A percentile compares a stretch with the other conserved stretches of the same genome.
Conservation (phyloP, 495 filamentous ascomycete genomes). For the Xylaria venustula region DNA sequence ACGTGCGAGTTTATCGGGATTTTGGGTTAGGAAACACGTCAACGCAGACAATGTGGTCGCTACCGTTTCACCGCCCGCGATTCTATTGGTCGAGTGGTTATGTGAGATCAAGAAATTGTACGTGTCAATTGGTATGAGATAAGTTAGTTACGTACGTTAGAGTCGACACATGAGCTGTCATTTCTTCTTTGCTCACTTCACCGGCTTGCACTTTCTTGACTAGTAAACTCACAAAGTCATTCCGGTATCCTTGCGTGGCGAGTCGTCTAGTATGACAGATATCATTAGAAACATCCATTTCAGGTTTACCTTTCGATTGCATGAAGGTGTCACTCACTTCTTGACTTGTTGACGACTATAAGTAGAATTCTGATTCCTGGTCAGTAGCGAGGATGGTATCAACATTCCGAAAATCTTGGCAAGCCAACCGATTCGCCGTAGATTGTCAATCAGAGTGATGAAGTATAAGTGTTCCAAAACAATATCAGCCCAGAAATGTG, state of each 20-base stretch:
- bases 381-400: background rate
- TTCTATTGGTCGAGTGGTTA: background rate
- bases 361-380: background rate
- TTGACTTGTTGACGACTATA: background rate
- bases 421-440: background rate
- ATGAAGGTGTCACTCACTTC: too few species aligned
- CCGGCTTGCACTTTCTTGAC: constrained; percentile 20
- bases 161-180: constrained; percentile 23
- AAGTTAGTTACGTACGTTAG: constrained; percentile 16
- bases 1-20: constrained; percentile 28
- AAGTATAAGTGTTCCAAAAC: background rate
- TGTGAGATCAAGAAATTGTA: too few species aligned
- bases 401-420: background rate
- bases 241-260: background rate
- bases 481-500: background rate
- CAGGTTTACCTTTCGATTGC: too few species aligned
- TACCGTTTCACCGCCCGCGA: constrained; percentile 50
- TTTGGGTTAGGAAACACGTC: constrained; percentile 38
- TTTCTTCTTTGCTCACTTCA: constrained; percentile 20
- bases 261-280: too few species aligned
- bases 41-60: constrained; percentile 45
- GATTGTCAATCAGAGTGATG: constrained; percentile 9
- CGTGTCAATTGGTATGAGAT: background rate
- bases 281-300: too few species aligned
- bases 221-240: background rate